Percentiles rank a stretch among this genome's conserved stretches.
Evolutionary conservation across 2,329 filamentous ascomycete genomes (phyloP).

Genomic region (Alternaria incomplexa): DNA sequence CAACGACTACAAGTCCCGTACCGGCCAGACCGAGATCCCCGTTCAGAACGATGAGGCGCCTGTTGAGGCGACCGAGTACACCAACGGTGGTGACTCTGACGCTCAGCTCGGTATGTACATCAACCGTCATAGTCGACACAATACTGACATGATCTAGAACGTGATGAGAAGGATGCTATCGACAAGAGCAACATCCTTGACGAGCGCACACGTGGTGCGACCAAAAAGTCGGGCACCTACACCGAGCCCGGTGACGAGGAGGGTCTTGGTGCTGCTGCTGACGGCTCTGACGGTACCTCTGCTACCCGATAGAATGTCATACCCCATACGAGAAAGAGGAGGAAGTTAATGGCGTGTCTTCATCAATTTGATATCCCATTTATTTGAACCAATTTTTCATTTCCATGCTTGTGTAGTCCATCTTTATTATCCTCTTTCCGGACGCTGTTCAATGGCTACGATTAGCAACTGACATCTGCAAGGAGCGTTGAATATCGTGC

Average conservation of each 20-base stretch:
- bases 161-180: slow-evolving; percentile 58
- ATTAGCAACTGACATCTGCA: too few relatives aligned
- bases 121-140: too few relatives aligned
- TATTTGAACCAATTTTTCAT: neutral
- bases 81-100: slow-evolving; percentile 57
- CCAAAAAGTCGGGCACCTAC: slow-evolving; percentile 54
- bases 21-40: slow-evolving; percentile 53
- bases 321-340: too few relatives aligned
- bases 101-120: slow-evolving; percentile 54
- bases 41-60: slow-evolving; percentile 56
- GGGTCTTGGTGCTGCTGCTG: slow-evolving; percentile 50
- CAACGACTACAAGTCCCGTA: slow-evolving; percentile 56
- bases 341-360: neutral
- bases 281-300: slow-evolving; percentile 43
- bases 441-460: too few relatives aligned
- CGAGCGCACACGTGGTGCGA: slow-evolving; percentile 55
- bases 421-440: too few relatives aligned
- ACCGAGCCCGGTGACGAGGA: slow-evolving; percentile 61
- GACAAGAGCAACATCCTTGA: slow-evolving; percentile 56
- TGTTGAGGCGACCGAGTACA: slow-evolving; percentile 51
- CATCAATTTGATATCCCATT: neutral
- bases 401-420: too few relatives aligned
- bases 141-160: too few relatives aligned
- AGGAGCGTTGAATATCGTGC: too few relatives aligned
- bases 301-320: slow-evolving; percentile 4